Evolutionary conservation across 2,329 filamentous ascomycete species (phyloP).

Genomic region (Nigrospora sphaerica): DNA sequence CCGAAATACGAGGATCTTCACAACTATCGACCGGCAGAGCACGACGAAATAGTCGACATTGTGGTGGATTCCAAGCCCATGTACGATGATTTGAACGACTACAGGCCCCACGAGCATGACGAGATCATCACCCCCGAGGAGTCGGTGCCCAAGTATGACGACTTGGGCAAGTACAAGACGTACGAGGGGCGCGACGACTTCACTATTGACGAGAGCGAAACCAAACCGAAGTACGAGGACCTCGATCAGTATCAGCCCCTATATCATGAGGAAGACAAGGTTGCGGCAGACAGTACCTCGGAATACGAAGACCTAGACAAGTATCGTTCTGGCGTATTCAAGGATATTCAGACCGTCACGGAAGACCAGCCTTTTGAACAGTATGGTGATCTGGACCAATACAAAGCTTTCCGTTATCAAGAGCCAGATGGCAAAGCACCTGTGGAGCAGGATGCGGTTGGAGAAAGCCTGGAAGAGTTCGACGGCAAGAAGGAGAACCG

Average conservation of each 20-base stretch:
- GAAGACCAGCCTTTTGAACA: slow-evolving; percentile 18
- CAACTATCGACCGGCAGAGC: slow-evolving; percentile 3
- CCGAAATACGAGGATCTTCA: slow-evolving; percentile 1
- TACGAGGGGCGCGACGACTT: slow-evolving; percentile 22
- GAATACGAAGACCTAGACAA: slow-evolving; percentile 32
- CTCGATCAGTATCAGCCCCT: slow-evolving; percentile 30
- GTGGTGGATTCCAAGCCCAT: slow-evolving; percentile 10
- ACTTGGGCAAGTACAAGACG: slow-evolving; percentile 28
- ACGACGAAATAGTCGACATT: slow-evolving; percentile 7
- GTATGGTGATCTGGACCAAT: slow-evolving; percentile 34
- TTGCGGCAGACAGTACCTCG: slow-evolving; percentile 25
- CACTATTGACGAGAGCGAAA: slow-evolving; percentile 11
- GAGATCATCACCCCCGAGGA: slow-evolving; percentile 21
- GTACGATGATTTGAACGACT: slow-evolving; percentile 29
- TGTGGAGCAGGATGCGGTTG: slow-evolving; percentile 22
- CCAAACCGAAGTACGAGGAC: slow-evolving; percentile 31
- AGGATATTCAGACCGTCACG: slow-evolving; percentile 12
- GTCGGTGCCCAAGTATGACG: slow-evolving; percentile 23
- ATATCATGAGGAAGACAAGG: slow-evolving; percentile 6
- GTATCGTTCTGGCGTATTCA: slow-evolving; percentile 21
- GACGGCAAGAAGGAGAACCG: slow-evolving; percentile 24
- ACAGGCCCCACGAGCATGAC: slow-evolving; percentile 28
- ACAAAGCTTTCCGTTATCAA: slow-evolving; percentile 27
- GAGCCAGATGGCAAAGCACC: slow-evolving; percentile 24
- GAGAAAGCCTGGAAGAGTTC: slow-evolving; percentile 28